Conservation (phyloP, 1,284 basidiomycete species). For the Fomitopsis betulina region DNA sequence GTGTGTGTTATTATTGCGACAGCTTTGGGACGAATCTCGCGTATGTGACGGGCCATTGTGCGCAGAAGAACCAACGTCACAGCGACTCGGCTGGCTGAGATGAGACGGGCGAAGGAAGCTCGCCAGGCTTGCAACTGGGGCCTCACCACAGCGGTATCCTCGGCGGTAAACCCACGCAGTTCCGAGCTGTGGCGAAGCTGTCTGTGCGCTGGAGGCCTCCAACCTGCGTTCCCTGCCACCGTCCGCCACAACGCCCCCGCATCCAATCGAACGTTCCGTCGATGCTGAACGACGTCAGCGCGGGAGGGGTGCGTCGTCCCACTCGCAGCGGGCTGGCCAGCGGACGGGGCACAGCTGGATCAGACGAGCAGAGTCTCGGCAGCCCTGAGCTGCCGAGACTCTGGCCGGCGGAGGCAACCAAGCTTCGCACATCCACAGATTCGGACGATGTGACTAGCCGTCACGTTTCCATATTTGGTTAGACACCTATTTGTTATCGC, state of each 20-base stretch:
- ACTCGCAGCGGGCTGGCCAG: background rate
- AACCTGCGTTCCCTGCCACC: background rate
- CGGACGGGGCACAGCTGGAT: constrained; percentile 2
- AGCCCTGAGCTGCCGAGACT: background rate
- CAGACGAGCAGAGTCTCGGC: constrained; percentile 4
- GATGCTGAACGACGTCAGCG: constrained; percentile 2
- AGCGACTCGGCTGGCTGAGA: background rate
- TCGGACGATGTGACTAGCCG: background rate
- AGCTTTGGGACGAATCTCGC: constrained; percentile 1
- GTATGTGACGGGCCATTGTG: background rate
- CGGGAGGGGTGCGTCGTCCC: background rate
- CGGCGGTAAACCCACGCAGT: constrained; percentile 7
- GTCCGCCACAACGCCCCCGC: constrained; percentile 1
- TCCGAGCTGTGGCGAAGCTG: constrained; percentile 11
- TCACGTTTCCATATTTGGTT: background rate
- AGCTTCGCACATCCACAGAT: constrained; percentile 1
- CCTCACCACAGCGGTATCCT: constrained; percentile 2
- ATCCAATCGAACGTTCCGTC: too few species aligned
- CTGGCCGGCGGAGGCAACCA: constrained; percentile 1
- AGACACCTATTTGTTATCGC: background rate
- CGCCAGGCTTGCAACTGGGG: background rate
- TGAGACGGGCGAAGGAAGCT: background rate
- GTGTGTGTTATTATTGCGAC: background rate
- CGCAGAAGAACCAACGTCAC: background rate
- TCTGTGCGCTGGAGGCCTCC: background rate